These are phyloP conservation scores for Plantago coronopus DNA, from an alignment of 305 asterid species.

Conservation along the genomic window DNA sequence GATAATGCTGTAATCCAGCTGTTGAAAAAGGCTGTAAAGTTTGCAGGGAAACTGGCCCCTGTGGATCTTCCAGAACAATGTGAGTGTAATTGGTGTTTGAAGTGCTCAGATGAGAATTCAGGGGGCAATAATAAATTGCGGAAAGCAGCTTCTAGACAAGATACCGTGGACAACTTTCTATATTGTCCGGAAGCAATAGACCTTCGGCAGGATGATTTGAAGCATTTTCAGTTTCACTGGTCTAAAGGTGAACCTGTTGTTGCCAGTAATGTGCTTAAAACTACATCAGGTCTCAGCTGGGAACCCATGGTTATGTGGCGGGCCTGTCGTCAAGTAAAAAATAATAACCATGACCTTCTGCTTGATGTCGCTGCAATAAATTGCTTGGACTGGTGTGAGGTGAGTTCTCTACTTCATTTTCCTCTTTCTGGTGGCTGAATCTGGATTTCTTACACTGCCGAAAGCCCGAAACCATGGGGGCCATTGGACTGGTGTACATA, in stretches of 20 bases:
- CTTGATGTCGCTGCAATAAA: slow-evolving; percentile 46
- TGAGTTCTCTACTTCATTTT: slow-evolving; percentile 9
- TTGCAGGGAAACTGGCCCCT: neutral
- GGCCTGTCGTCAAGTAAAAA: slow-evolving; percentile 47
- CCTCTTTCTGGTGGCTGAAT: neutral
- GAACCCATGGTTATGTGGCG: slow-evolving; percentile 49
- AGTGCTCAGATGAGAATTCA: slow-evolving; percentile 4
- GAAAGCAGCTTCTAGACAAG: slow-evolving; percentile 7
- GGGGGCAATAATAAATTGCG: neutral
- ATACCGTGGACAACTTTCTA: neutral
- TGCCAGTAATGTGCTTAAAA: slow-evolving; percentile 53
- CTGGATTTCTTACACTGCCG: neutral
- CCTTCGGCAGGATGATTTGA: slow-evolving; percentile 17
- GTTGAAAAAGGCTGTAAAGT: slow-evolving; percentile 2
- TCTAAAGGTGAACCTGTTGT: slow-evolving; percentile 64
- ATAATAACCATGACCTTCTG: slow-evolving; percentile 26
- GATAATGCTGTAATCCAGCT: neutral
- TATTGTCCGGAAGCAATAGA: slow-evolving; percentile 1
- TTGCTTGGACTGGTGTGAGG: slow-evolving; percentile 67
- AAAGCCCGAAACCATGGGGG: neutral
- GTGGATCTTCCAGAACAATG: neutral
- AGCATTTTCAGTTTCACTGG: slow-evolving; percentile 61
- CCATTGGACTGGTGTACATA: neutral
- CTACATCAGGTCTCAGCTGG: slow-evolving; percentile 18
- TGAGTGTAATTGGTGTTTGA: neutral